Evolutionary conservation across 495 filamentous ascomycete species (phyloP).

Genomic region (Tuber microsphaerosporum): DNA sequence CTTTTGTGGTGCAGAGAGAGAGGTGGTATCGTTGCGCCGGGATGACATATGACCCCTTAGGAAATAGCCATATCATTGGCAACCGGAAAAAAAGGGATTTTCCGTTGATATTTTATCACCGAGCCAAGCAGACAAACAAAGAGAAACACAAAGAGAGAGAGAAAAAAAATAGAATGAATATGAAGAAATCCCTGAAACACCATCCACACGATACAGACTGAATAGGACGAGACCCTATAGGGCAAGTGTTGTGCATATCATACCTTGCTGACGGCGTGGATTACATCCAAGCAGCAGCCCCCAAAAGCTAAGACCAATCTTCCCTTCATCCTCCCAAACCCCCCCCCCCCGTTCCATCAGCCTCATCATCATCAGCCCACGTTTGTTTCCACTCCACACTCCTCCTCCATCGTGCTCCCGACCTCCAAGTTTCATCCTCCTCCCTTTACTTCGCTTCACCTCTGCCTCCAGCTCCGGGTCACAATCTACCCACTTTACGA

Average conservation of each 20-base stretch:
- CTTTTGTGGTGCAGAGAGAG: neutral
- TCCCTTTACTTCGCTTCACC: neutral
- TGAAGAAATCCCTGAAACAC: neutral
- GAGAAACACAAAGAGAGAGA: neutral
- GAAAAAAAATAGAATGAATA: neutral
- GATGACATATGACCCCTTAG: neutral
- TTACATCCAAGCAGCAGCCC: neutral
- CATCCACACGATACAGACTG: neutral
- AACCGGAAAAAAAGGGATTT: neutral
- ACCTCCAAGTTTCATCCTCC: neutral
- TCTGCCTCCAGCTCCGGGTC: neutral
- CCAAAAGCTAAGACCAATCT: conserved; percentile 2
- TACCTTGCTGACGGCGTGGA: neutral
- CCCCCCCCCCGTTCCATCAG: neutral
- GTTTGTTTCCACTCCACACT: neutral
- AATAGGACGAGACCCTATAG: neutral
- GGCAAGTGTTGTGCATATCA: neutral
- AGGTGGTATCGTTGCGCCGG: neutral
- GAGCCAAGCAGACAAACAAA: neutral
- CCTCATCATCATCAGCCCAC: neutral
- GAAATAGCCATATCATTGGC: neutral
- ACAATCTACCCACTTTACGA: neutral
- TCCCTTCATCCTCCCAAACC: neutral
- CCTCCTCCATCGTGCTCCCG: neutral
- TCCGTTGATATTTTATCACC: neutral